These are phyloP conservation scores for Lactarius tabidus DNA, from an alignment of 768 basidiomycete species.

Conservation along the genomic window DNA sequence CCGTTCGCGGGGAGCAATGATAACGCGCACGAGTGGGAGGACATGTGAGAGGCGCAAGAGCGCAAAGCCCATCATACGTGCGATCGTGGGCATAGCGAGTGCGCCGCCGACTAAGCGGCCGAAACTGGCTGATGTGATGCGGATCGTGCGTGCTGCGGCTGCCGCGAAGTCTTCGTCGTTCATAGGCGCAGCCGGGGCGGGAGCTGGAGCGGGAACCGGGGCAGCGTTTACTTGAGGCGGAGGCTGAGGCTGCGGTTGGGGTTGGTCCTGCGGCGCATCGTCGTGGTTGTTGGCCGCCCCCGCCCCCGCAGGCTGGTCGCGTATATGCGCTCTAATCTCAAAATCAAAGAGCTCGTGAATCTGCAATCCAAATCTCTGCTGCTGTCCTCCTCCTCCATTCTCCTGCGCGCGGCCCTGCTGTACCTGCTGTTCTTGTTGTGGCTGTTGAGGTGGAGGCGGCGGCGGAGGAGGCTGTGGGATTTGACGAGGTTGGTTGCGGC, in stretches of 20 bases:
- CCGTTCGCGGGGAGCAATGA: conserved; percentile 28
- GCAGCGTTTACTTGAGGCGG: neutral
- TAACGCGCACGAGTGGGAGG: conserved; percentile 35
- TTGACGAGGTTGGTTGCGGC: neutral
- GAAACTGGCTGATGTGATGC: conserved; percentile 53
- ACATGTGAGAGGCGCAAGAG: conserved; percentile 51
- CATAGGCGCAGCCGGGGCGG: conserved; percentile 6
- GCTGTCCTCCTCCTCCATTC: conserved; percentile 9
- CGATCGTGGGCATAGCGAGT: conserved; percentile 61
- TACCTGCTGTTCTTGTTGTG: neutral
- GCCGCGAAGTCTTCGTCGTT: conserved; percentile 35
- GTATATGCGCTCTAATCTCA: neutral
- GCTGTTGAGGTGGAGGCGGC: neutral
- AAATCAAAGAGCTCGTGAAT: conserved; percentile 26
- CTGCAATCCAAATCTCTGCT: conserved; percentile 29
- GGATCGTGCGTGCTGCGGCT: conserved; percentile 56
- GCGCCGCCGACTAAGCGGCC: conserved; percentile 70
- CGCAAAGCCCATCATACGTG: conserved; percentile 59
- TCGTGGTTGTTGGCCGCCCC: neutral
- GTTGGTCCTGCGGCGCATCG: neutral
- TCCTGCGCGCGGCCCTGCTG: neutral
- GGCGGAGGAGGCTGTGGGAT: neutral
- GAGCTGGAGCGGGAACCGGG: neutral
- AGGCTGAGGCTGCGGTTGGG: neutral
- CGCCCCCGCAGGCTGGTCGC: neutral